A percentile compares a stretch with the other conserved stretches of the same genome.
These are phyloP conservation scores for Rhizopogon hawkerae DNA, from an alignment of 1,284 basidiomycete species.

Conservation along the genomic window DNA sequence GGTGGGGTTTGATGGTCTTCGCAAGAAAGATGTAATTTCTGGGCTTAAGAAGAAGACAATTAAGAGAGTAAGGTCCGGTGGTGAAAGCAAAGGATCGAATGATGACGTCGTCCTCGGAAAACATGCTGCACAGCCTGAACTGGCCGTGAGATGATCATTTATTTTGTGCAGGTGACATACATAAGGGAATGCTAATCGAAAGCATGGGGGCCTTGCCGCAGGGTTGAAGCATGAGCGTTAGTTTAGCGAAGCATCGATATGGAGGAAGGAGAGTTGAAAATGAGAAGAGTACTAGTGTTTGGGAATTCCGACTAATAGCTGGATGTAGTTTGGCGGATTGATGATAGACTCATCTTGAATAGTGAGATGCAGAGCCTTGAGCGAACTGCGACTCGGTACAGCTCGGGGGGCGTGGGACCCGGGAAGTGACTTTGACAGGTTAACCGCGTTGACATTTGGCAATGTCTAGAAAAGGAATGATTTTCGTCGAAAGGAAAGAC, in stretches of 20 bases:
- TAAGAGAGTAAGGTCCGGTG: background rate
- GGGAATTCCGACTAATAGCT: too few relatives aligned
- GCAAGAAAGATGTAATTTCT: background rate
- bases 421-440: too few relatives aligned
- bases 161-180: background rate
- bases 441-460: too few relatives aligned
- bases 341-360: too few relatives aligned
- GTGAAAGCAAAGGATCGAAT: background rate
- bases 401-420: too few relatives aligned
- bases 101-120: background rate
- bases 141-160: background rate
- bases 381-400: too few relatives aligned
- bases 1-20: background rate
- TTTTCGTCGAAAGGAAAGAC: too few relatives aligned
- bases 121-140: too few relatives aligned
- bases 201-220: background rate
- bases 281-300: too few relatives aligned
- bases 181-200: background rate
- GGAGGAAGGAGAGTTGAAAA: background rate
- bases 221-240: background rate
- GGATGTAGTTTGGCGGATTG: too few relatives aligned
- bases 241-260: background rate
- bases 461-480: too few relatives aligned
- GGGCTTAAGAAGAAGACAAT: background rate
- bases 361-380: too few relatives aligned